A percentile compares a stretch with the other conserved stretches of the same genome.
Evolutionary conservation across 108 stramenopile genomes (phyloP).

Genomic region (Licmophora abbreviata): DNA sequence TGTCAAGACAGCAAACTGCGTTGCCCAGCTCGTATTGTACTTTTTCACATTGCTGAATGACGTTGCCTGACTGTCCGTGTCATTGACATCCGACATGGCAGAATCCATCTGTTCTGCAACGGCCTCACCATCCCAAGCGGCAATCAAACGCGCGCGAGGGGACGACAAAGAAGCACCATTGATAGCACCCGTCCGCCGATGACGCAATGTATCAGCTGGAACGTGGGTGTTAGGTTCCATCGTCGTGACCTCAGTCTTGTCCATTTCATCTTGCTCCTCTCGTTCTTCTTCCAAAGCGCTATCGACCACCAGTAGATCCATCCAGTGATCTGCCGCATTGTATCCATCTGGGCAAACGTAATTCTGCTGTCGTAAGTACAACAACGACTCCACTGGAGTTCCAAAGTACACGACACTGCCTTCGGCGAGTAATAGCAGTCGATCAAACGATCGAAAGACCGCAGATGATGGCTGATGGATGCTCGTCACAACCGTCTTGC

Average conservation of each 20-base stretch:
- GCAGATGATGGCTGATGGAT: conserved; percentile 71
- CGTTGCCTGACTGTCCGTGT: conserved; percentile 4
- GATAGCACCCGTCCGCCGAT: not conserved
- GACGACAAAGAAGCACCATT: not conserved
- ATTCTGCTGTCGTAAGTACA: conserved; percentile 25
- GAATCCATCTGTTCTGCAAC: conserved; percentile 31
- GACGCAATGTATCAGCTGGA: not conserved
- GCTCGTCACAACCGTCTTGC: conserved; percentile 57
- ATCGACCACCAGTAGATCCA: conserved; percentile 63
- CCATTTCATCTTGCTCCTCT: conserved; percentile 2
- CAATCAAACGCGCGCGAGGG: conserved; percentile 32
- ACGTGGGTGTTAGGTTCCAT: not conserved
- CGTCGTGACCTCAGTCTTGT: not conserved
- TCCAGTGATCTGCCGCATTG: conserved; percentile 76
- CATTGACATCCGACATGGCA: not conserved
- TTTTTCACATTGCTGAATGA: conserved; percentile 19
- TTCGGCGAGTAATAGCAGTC: conserved; percentile 46
- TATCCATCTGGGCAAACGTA: conserved; percentile 58
- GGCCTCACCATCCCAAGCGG: conserved; percentile 50
- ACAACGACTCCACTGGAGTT: conserved; percentile 41
- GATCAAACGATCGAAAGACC: conserved; percentile 59
- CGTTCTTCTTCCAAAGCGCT: conserved; percentile 18
- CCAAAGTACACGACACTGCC: conserved; percentile 73
- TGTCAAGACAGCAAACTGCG: conserved; percentile 45
- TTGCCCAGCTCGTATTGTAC: conserved; percentile 51